Evolutionary conservation across 169 alveolate species (phyloP), one percentile per base, ranked within the genome.

Genomic region (Miamiensis avidus): DNA sequence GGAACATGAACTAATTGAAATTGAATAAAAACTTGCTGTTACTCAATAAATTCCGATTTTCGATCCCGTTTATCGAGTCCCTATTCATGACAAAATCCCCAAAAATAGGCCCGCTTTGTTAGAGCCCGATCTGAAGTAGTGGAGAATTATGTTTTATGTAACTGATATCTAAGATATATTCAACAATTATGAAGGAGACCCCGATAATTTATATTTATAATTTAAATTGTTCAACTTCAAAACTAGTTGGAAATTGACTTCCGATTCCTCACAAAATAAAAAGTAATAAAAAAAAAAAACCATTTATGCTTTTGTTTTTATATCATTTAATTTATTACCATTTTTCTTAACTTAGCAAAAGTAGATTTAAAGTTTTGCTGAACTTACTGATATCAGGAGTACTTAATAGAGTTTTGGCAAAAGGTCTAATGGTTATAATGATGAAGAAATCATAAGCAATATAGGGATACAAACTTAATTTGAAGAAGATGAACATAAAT

Each of bases 1-100:
- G 28, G 97, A 94, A 78, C 97, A 94, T 84, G 97, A 94, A 91
- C 87, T 94, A 76, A 93, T 94, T 69, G 97, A 94, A 90, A 92
- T 94, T 74, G 95, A 94, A 83, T 85, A 88, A 69, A 89, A 91
- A 72, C 91, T 88, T 65, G 95, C 94, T n/a, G 78, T 34, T 30
- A 88, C 90, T 34, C 83, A 86, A 76, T 83, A 90, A 65, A 65
- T 86, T 31, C 90, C 90, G 27, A 34, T 79, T 65, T 79, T 79
- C 15, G 90, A 86, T 81, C 87, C 90, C 32, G 84, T 86, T 25
- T 74, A 81, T 0, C 79, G 90, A 81, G 90, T 86, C 26, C 90
- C 90, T 27, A 81, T 86, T 78, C 26, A 49, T 11, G 87, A 86
- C 81, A 75, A 74, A 72, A 79, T 79, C 32, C 90, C 90, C 27